Evolutionary conservation across 2,329 filamentous ascomycete species (phyloP).

Genomic region (Capronia epimyces): DNA sequence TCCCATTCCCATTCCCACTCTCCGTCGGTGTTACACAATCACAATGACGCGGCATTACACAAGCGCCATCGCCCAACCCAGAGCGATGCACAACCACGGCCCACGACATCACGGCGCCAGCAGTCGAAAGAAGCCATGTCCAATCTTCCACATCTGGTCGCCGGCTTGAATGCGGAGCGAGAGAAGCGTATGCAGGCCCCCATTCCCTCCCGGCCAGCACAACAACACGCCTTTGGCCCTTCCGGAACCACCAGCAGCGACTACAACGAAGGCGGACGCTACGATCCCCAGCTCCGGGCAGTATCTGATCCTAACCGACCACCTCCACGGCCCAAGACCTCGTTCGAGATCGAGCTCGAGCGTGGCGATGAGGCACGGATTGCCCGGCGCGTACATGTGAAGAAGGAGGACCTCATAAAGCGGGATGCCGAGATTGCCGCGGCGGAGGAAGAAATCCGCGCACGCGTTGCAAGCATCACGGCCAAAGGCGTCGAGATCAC

Average conservation of each 20-base stretch:
- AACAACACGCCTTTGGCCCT: slow-evolving; percentile 14
- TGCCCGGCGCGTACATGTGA: slow-evolving; percentile 20
- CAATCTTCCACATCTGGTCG: slow-evolving; percentile 20
- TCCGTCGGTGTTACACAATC: background rate
- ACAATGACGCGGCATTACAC: slow-evolving; percentile 7
- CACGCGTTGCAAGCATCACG: slow-evolving; percentile 18
- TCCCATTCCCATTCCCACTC: slow-evolving; percentile 4
- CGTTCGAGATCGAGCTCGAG: slow-evolving; percentile 17
- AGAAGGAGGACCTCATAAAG: slow-evolving; percentile 12
- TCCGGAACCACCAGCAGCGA: slow-evolving; percentile 6
- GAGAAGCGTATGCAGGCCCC: slow-evolving; percentile 10
- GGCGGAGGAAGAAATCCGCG: slow-evolving; percentile 25
- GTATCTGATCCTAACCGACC: slow-evolving; percentile 10
- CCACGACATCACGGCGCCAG: slow-evolving; percentile 5
- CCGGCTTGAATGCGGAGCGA: slow-evolving; percentile 21
- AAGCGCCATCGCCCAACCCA: slow-evolving; percentile 18
- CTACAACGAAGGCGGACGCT: slow-evolving; percentile 14
- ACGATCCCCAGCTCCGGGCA: slow-evolving; percentile 14
- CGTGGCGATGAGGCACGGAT: slow-evolving; percentile 17
- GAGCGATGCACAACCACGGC: slow-evolving; percentile 11
- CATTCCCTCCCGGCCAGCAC: background rate
- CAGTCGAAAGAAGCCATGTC: slow-evolving; percentile 11
- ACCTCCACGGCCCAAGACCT: slow-evolving; percentile 14
- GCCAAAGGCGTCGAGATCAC: slow-evolving; percentile 38
- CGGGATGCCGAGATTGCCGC: slow-evolving; percentile 16